Base-by-base conservation (phyloP, 1,284 basidiomycete species). In the Irpex rosettiformis region DNA sequence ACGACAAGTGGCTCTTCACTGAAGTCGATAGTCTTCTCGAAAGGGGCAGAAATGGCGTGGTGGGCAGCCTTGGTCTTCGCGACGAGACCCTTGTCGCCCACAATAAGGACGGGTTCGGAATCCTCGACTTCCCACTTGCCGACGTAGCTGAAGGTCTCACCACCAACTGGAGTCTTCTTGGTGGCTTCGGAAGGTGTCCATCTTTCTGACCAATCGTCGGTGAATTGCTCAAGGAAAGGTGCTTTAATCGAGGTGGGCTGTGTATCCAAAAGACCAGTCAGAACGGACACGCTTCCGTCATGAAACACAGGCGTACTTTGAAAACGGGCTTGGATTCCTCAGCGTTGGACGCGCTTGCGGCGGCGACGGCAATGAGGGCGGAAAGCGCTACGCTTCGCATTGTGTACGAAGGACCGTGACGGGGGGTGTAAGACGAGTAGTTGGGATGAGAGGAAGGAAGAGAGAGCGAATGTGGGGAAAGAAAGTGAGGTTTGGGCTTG, bases 171-270 rank as follows among this genome's bases (percentile, higher is more conserved):
- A 18, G 93, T 95, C 84, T 96, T 94, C 84, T 98, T 98, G 69
- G 95, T 98, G 24, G 97, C 96, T 71, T 94, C 89, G 5, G 96
- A 98, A 40, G 95, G 88, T 58, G 93, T 93, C 97, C 97, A 99
- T 65, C 96, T 91, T 58, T 88, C 82, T 48, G 88, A 74, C 92
- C 93, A 96, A 77, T 92, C 91, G 58, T 89, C 84, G 25, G 89
- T 92, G 81, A 99, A 99, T 75, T 99, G 97, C 76, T 99, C 97
- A 67, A 99, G 71, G 81, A 99, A 98, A 61, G 93, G 88, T n/a
- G 92, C 95, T 69, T 90, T 87, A 75, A 98, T 79, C 59, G 80
- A 75, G 57, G 95, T 90, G 51, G 90, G 79, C 93, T 98, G 69
- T 22, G 43, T 11, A 45, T 18, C 10, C 21, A n/a, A 2, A 5